These are phyloP conservation scores for Metschnikowia gelsemii DNA, from an alignment of 805 yeast genomes.

Conservation along the genomic window DNA sequence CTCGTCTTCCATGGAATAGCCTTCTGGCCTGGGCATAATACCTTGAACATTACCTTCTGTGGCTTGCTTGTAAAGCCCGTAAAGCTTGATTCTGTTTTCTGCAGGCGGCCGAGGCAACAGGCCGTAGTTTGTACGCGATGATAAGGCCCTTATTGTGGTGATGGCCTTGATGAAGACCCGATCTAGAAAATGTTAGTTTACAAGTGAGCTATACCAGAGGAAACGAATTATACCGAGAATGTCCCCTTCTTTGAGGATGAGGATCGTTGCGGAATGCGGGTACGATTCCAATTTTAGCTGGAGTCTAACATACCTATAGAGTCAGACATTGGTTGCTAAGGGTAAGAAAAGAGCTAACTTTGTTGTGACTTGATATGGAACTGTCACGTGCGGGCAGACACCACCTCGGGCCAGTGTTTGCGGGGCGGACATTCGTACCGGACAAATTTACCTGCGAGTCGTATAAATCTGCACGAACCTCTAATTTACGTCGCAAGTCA, in stretches of 20 bases:
- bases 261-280: too few species aligned
- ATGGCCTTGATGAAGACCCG: constrained; percentile 82
- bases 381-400: constrained; percentile 12
- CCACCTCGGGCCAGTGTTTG: constrained; percentile 4
- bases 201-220: neutral
- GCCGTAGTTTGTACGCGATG: constrained; percentile 60
- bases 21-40: constrained; percentile 64
- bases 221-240: neutral
- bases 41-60: constrained; percentile 82
- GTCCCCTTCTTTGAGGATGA: too few species aligned
- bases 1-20: constrained; percentile 58
- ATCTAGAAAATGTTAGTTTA: constrained; percentile 42
- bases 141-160: constrained; percentile 70
- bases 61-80: constrained; percentile 86
- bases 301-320: constrained; percentile 40
- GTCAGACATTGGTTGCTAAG: constrained; percentile 41
- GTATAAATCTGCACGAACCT: neutral
- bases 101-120: constrained; percentile 76
- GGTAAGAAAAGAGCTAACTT: neutral
- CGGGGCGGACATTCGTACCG: constrained; percentile 10
- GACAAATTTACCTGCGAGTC: neutral
- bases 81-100: constrained; percentile 62
- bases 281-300: too few species aligned
- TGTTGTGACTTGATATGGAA: constrained; percentile 3
- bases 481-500: neutral